phyloP scores from a whole-genome alignment of 1,139 yeast species.

The Trichomonascaceae sp. region DNA sequence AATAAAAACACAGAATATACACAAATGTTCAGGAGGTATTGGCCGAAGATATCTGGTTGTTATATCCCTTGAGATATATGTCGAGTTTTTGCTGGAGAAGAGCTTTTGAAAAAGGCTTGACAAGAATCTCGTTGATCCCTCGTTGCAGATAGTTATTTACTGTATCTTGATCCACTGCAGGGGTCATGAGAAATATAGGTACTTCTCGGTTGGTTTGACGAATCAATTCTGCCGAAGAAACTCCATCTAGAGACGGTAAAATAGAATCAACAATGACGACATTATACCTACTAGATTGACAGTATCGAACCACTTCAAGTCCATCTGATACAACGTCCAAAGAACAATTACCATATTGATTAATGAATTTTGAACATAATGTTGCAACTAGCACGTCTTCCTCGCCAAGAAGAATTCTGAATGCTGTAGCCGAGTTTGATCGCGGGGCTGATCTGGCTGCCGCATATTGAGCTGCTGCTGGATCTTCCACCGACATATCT shows the following conservation, averaged over 20 bases:
- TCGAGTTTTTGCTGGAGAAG: conserved; percentile 51
- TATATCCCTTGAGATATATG: conserved; percentile 11
- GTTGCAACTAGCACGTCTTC: conserved; percentile 75
- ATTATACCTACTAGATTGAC: conserved; percentile 61
- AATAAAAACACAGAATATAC: background rate
- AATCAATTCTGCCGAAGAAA: conserved; percentile 83
- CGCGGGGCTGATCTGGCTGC: background rate
- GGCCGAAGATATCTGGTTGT: background rate
- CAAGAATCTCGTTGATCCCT: conserved; percentile 88
- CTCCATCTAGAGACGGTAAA: conserved; percentile 92
- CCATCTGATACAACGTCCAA: conserved; percentile 94
- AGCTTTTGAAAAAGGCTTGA: conserved; percentile 86
- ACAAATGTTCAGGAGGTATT: background rate
- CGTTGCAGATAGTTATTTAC: conserved; percentile 53
- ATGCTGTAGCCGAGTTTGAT: conserved; percentile 5
- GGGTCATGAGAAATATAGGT: conserved; percentile 89
- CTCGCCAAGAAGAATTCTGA: conserved; percentile 63
- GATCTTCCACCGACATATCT: background rate
- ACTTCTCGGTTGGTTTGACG: conserved; percentile 76
- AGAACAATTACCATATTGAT: conserved; percentile 75
- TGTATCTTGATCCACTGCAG: conserved; percentile 13
- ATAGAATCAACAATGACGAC: conserved; percentile 88
- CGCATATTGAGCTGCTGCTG: background rate
- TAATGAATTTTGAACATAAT: conserved; percentile 51
- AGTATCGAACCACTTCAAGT: conserved; percentile 73